phyloP scores from a whole-genome alignment of 306 rosid species.

The Cyclanthera cordifolia region DNA sequence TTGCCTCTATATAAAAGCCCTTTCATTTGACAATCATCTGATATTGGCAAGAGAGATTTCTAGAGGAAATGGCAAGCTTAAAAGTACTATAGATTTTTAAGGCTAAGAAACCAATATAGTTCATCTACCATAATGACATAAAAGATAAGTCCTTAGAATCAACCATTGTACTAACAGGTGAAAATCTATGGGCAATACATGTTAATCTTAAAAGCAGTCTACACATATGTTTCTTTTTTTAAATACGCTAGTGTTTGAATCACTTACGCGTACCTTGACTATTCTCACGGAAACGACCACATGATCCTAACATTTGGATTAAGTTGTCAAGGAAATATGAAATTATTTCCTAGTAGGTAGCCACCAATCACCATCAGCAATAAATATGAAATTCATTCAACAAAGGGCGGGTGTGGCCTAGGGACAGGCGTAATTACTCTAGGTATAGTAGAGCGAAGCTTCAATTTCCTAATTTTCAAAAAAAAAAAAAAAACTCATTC shows the following conservation, averaged over 20 bases:
- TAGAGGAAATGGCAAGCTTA: background rate
- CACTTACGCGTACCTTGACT: no score
- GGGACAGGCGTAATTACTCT: no score
- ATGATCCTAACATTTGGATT: background rate
- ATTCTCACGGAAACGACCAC: no score
- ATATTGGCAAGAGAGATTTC: background rate
- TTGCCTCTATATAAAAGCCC: background rate
- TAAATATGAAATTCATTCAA: no score
- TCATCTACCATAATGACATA: background rate
- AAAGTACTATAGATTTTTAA: background rate
- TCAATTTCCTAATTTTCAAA: no score
- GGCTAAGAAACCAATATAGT: no score
- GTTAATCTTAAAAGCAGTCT: background rate
- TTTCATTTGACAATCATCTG: background rate
- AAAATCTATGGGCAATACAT: background rate
- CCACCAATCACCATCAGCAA: no score
- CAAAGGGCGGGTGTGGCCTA: no score
- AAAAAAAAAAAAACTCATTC: no score
- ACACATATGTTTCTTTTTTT: background rate
- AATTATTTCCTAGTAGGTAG: background rate
- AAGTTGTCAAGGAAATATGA: background rate
- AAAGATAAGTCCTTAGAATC: no score
- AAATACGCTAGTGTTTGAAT: background rate
- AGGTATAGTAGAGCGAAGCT: no score
- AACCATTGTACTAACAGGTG: background rate